Base-by-base conservation (phyloP, 1,139 yeast genomes). In the Ogataea hybrid region DNA sequence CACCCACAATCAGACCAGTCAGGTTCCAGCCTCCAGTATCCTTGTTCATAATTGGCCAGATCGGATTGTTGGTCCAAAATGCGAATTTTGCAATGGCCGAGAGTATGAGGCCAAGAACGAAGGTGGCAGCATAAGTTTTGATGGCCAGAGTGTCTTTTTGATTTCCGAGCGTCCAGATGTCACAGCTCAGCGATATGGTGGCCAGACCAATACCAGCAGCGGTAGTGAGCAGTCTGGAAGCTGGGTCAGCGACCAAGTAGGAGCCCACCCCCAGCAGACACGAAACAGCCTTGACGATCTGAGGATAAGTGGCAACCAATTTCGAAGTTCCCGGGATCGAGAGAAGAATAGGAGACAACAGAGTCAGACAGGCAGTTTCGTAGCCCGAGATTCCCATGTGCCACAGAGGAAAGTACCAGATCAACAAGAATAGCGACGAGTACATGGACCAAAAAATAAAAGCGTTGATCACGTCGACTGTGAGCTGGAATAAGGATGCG, bases 321-420 rank as follows among this genome's bases (percentile, higher is more conserved):
- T 52, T 55, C 42, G 76, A 69, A 11, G 85, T 35, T n/a, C 71
- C 69, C 3, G 87, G 79, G 12, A 84, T 53, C 4, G 65, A 60
- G 31, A 88, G 67, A 2, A 88, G 35, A 12, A 83, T 47, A 5
- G 65, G 64, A 27, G 57, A 43, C 4, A 79, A 48, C 32, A 84
- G 70, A 20, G 81, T 67, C 4, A 81, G 60, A 37, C 88, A 70
- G 2, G 81, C 75, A 0, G 85, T 84, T 63, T 92, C 98, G 61
- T 85, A 89, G 4, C 98, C 98, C 2, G 96, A 84, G 44, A 92
- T 83, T 7, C 97, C 97, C 97, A 92, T 89, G 60, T 84, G 79
- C 98, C 98, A 92, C 48, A 92, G 71, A 14, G 98, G 98, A 71
- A 92, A 92, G 67, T 86, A 88, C 98, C 98, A 92, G 38, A 92